Base-by-base conservation (phyloP, 2,329 filamentous ascomycete genomes). In the Thermoascus crustaceus region DNA sequence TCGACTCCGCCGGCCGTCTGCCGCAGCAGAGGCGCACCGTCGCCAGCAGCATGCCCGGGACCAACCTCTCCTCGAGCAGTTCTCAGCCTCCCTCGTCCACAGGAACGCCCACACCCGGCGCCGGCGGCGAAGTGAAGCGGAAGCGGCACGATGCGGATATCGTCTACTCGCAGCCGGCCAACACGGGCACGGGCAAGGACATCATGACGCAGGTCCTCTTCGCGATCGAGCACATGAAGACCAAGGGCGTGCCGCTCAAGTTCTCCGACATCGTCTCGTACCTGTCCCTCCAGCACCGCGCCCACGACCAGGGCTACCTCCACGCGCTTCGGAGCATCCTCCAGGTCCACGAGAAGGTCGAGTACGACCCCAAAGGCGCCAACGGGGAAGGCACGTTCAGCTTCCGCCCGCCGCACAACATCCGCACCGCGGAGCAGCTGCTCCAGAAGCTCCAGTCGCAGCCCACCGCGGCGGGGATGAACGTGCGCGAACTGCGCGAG, bases 401-500 rank as follows among this genome's bases (percentile, higher is more conserved):
- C 44, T 94, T 94, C 68, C 78, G 78, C 24, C 87, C 91, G 36
- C 76, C 83, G 49, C 86, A 94, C 57, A 80, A 84, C 42, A 89
- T 98, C 41, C 80, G 78, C 49, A 80, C 78, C 52, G 78, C 80
- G 40, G 79, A 82, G 24, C 78, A 87, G 49, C 75, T 98, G 36
- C 76, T 94, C 36, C 76, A 75, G 37, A 82, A 85, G 55, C 75
- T 98, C 20, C 87, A 94, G 63, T 72, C 73, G 35, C 87, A 88
- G 62, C 78, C 76, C 34, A 87, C 87, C 40, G 84, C 85, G 1
- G 78, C 82, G 45, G 86, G 85, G 8, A 76, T 96, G 36, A 73
- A 73, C 23, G 85, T 96, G 43, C 87, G 86, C 58, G 87, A 95
- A 51, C 74, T 98, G 42, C 94, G 94, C 63, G 91, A 98, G 57